phyloP scores from a whole-genome alignment of 345 rosid species.

The Salix viminalis region DNA sequence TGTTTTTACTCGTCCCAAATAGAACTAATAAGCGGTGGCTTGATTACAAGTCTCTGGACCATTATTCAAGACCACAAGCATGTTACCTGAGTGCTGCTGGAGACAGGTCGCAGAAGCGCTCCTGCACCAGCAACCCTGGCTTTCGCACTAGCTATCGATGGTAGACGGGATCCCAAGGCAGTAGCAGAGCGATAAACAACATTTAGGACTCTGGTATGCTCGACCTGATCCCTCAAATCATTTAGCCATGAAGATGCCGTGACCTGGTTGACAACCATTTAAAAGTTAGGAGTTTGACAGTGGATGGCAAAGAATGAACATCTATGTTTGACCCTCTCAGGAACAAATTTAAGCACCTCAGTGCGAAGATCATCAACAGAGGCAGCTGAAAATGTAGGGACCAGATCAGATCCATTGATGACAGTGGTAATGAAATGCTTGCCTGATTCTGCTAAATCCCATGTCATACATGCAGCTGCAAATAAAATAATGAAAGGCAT shows the following conservation, averaged over 20 bases:
- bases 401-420: slow-evolving; percentile 90
- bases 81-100: slow-evolving; percentile 80
- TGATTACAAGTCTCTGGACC: not conserved
- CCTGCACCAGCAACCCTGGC: slow-evolving; percentile 97
- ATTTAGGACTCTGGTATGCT: slow-evolving; percentile 75
- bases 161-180: slow-evolving; percentile 87
- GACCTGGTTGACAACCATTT: slow-evolving; percentile 47
- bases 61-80: not conserved
- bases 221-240: slow-evolving; percentile 91
- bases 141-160: slow-evolving; percentile 87
- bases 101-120: slow-evolving; percentile 81
- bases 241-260: slow-evolving; percentile 93
- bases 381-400: slow-evolving; percentile 89
- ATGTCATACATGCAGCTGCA: slow-evolving; percentile 99
- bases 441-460: slow-evolving; percentile 99
- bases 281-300: slow-evolving; percentile 4
- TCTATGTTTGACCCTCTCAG: not conserved
- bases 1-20: not conserved
- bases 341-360: slow-evolving; percentile 53
- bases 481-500: slow-evolving; percentile 20
- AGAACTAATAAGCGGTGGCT: not conserved
- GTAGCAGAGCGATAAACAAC: slow-evolving; percentile 91
- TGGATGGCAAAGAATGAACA: not conserved
- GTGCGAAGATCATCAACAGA: slow-evolving; percentile 90
- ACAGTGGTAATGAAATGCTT: slow-evolving; percentile 75